Conservation (phyloP, 352 stramenopile species). For the Pythium pyrilobum region DNA sequence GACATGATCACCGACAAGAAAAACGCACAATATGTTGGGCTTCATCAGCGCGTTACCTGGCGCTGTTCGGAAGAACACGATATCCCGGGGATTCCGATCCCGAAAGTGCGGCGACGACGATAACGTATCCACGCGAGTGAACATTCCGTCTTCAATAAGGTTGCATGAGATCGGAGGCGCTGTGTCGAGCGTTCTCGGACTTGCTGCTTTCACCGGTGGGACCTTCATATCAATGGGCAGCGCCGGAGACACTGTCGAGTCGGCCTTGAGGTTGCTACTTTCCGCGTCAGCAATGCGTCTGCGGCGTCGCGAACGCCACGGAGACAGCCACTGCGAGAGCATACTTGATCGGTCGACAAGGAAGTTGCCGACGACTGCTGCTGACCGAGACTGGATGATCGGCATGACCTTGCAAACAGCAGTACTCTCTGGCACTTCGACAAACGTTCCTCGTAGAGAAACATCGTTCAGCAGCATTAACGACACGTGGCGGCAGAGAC, state of each 20-base stretch:
- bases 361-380: neutral
- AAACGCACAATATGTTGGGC: slow-evolving; percentile 47
- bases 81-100: slow-evolving; percentile 50
- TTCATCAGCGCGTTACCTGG: slow-evolving; percentile 57
- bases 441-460: slow-evolving; percentile 51
- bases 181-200: neutral
- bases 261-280: neutral
- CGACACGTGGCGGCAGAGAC: slow-evolving; percentile 51
- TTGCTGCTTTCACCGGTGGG: neutral
- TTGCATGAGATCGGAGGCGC: slow-evolving; percentile 7
- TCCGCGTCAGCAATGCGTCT: slow-evolving; percentile 6
- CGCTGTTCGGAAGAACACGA: slow-evolving; percentile 65
- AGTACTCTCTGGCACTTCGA: slow-evolving; percentile 43
- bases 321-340: slow-evolving; percentile 15
- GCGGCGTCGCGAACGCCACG: slow-evolving; percentile 1
- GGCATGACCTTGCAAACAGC: slow-evolving; percentile 57
- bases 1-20: slow-evolving; percentile 63
- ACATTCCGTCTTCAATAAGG: slow-evolving; percentile 29
- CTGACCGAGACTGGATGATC: slow-evolving; percentile 41
- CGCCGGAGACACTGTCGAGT: slow-evolving; percentile 13
- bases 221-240: neutral
- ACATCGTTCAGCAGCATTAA: slow-evolving; percentile 47
- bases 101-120: slow-evolving; percentile 43
- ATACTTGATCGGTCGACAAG: slow-evolving; percentile 1
- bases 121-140: slow-evolving; percentile 46